phyloP scores from a whole-genome alignment of 495 filamentous ascomycete genomes.

The Aspergillus ellipticus region DNA sequence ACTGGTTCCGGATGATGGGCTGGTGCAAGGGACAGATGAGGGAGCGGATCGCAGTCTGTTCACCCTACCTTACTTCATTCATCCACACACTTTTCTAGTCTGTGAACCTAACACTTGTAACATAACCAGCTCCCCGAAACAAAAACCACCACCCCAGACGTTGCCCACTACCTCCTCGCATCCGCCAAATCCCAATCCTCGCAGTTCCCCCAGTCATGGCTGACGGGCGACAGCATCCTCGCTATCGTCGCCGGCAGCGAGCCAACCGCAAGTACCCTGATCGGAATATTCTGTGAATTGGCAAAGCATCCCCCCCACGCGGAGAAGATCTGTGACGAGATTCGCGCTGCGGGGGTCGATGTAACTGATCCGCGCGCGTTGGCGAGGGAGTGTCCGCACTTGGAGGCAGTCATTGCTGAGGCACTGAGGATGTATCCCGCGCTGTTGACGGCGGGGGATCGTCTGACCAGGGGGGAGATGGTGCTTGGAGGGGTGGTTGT shows the following conservation, averaged over 20 bases:
- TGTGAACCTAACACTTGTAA: neutral
- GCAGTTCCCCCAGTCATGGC: neutral
- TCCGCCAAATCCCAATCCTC: neutral
- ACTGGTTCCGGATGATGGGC: conserved; percentile 19
- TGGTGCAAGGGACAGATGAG: conserved; percentile 18
- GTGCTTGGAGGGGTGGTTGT: conserved; percentile 20
- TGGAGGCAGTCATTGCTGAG: conserved; percentile 50
- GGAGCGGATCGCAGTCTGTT: neutral
- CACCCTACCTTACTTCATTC: neutral
- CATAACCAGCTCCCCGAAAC: conserved; percentile 2
- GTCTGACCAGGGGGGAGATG: conserved; percentile 26
- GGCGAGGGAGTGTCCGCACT: conserved; percentile 28
- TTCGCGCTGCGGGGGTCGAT: neutral
- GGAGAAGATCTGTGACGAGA: conserved; percentile 15
- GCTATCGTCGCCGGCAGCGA: conserved; percentile 22
- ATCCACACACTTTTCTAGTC: neutral
- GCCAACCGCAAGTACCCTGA: conserved; percentile 12
- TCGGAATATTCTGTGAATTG: conserved; percentile 17
- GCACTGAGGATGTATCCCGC: conserved; percentile 48
- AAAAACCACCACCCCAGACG: conserved; percentile 7
- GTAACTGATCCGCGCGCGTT: neutral
- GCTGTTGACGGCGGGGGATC: conserved; percentile 34
- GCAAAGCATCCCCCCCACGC: conserved; percentile 7
- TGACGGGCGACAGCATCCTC: conserved; percentile 17
- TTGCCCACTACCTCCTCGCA: conserved; percentile 28